Evolutionary conservation across 225 moss, liverwort and hornwort genomes (phyloP).

Genomic region (Antitrichia curtipendula): DNA sequence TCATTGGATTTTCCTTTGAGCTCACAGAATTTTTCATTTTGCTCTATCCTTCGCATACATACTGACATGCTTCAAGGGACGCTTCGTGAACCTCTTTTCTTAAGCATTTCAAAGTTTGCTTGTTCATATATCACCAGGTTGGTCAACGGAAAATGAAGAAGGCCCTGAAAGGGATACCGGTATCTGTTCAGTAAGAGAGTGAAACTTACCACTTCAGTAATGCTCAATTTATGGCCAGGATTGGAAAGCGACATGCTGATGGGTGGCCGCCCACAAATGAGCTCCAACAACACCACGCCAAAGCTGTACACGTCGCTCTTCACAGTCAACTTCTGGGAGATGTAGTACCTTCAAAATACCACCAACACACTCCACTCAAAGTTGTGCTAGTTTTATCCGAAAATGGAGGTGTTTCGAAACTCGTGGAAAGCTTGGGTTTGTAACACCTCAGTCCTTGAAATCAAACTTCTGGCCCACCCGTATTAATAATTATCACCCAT

Average conservation of each 20-base stretch:
- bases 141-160: background rate
- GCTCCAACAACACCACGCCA: background rate
- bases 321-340: conserved; percentile 25
- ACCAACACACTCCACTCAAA: background rate
- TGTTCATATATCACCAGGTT: background rate
- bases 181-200: background rate
- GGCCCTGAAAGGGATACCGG: no score
- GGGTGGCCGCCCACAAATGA: background rate
- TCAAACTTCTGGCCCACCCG: background rate
- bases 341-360: conserved; percentile 30
- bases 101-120: background rate
- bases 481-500: no score
- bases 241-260: conserved; percentile 25
- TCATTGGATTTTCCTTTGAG: background rate
- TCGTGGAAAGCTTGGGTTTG: background rate
- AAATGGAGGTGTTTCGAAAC: background rate
- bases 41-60: no score
- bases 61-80: background rate
- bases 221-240: conserved; percentile 26
- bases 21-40: background rate
- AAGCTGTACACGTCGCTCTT: background rate
- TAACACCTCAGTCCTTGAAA: background rate
- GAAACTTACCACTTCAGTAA: conserved; percentile 31
- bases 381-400: background rate
- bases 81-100: background rate